A percentile compares a stretch with the other conserved stretches of the same genome.
These are phyloP conservation scores for Candida rishiriensis DNA, from an alignment of 805 yeast species.

Conservation along the genomic window DNA sequence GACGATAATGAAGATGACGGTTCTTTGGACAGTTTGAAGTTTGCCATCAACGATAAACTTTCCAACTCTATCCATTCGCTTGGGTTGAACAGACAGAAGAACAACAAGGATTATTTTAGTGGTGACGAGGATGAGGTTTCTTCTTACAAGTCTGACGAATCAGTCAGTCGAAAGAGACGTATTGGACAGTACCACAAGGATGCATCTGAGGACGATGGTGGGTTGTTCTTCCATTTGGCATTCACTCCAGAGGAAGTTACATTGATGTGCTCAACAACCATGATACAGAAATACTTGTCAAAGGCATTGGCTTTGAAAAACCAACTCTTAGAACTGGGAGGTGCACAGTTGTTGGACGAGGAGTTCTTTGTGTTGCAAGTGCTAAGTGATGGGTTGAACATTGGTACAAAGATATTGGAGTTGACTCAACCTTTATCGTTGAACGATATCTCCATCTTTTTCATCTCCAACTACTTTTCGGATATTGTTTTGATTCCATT, in stretches of 20 bases:
- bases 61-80: constrained; percentile 15
- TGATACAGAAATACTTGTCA: constrained; percentile 36
- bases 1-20: constrained; percentile 9
- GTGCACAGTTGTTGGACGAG: constrained; percentile 38
- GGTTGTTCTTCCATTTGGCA: constrained; percentile 54
- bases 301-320: constrained; percentile 35
- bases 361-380: constrained; percentile 52
- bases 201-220: constrained; percentile 30
- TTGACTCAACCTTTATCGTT: constrained; percentile 55
- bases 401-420: constrained; percentile 49
- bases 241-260: constrained; percentile 63
- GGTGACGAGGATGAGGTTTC: too few relatives aligned
- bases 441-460: constrained; percentile 54
- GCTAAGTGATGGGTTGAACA: constrained; percentile 54
- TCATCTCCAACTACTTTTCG: constrained; percentile 57
- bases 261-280: constrained; percentile 43
- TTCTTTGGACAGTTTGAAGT: constrained; percentile 1
- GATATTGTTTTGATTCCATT: constrained; percentile 60
- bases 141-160: not conserved
- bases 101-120: too few relatives aligned
- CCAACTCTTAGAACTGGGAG: constrained; percentile 14
- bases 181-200: not conserved
- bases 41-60: not conserved
- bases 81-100: constrained; percentile 4
- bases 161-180: not conserved